Conservation (phyloP, 129 eudicot genomes). For the Rutidosis leptorrhynchoides region DNA sequence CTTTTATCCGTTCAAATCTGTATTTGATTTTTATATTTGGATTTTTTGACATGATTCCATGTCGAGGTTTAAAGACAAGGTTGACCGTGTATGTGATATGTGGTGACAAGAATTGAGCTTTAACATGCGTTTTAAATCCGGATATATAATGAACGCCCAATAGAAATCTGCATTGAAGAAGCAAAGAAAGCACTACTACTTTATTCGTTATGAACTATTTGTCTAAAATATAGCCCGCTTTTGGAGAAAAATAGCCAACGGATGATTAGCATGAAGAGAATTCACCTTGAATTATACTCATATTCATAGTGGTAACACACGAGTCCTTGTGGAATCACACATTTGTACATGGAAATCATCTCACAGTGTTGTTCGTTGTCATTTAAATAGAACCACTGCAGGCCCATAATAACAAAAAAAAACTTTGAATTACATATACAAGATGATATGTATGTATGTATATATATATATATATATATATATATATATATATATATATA, state of each 20-base stretch:
- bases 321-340: neutral
- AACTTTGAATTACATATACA: no score
- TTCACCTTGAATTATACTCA: neutral
- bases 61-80: neutral
- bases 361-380: neutral
- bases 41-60: no score
- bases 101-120: slow-evolving; percentile 10
- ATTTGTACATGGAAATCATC: neutral
- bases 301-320: fast-evolving
- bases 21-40: neutral
- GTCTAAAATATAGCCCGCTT: no score
- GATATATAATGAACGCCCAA: neutral
- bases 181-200: neutral
- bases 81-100: neutral
- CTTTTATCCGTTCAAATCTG: neutral
- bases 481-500: no score
- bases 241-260: no score
- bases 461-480: no score
- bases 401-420: no score
- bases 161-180: neutral
- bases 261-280: no score
- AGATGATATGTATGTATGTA: no score
- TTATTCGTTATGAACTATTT: no score
- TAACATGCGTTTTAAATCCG: neutral
- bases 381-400: neutral